phyloP scores from a whole-genome alignment of 2,329 filamentous ascomycete genomes.

The Lasiodiplodia theobromae region DNA sequence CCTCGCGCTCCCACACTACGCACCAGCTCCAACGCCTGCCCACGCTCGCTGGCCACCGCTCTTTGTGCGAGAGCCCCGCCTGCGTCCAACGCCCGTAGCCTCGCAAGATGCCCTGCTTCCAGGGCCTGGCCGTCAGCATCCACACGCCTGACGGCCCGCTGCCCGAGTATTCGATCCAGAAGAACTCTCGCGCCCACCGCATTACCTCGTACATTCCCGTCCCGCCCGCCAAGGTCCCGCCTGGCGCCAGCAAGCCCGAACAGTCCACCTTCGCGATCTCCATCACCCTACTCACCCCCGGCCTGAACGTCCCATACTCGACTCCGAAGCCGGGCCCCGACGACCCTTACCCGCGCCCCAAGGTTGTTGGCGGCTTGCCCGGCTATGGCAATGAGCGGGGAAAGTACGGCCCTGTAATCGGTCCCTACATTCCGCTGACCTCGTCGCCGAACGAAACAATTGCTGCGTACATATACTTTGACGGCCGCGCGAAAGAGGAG shows the following conservation, averaged over 20 bases:
- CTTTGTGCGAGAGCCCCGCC: constrained; percentile 29
- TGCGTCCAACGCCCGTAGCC: constrained; percentile 9
- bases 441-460: constrained; percentile 95
- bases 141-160: constrained; percentile 83
- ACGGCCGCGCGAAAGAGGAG: constrained; percentile 93
- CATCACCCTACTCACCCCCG: constrained; percentile 90
- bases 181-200: constrained; percentile 86
- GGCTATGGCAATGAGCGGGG: constrained; percentile 60
- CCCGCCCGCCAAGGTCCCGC: constrained; percentile 79
- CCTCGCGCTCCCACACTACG: neutral
- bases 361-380: constrained; percentile 77
- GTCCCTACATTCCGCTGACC: constrained; percentile 90
- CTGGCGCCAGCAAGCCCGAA: constrained; percentile 76
- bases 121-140: constrained; percentile 97
- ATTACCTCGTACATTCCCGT: constrained; percentile 98
- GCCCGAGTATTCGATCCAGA: constrained; percentile 92
- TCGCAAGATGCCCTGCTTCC: constrained; percentile 86
- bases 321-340: constrained; percentile 79
- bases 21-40: constrained; percentile 3
- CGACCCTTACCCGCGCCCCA: constrained; percentile 81
- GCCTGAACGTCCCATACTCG: constrained; percentile 89
- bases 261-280: constrained; percentile 97
- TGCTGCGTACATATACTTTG: constrained; percentile 98
- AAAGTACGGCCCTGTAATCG: constrained; percentile 66
- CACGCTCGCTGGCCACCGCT: constrained; percentile 25